Evolutionary conservation across 1,284 basidiomycete species (phyloP), one percentile per base, ranked within the genome.

Genomic region (Heliocybe sulcata): DNA sequence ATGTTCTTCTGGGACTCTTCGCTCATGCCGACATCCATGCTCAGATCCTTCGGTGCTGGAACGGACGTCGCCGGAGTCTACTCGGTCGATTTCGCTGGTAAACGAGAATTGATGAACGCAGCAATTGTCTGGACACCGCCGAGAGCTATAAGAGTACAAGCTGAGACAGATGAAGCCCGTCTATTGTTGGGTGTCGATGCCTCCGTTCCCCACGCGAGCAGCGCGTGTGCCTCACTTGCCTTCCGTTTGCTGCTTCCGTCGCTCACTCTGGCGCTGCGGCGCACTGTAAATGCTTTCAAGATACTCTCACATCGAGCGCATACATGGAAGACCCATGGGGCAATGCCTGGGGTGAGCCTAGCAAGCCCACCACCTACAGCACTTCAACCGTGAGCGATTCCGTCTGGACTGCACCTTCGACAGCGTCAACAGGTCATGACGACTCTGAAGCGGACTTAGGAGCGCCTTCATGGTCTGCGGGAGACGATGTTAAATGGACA

Each of bases 301-400:
- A 26, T 33, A 47, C 35, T 35, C 29, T 51, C 48, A 16, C n/a
- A 31, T 22, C 12, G 22, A 22, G 52, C 54, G 57, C 54, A 48
- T 51, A 53, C 20, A 84, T 84, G 82, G 82, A 85, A 58, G 80
- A 87, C 67, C 80, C 83, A 54, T 88, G 85, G 80, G 77, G 78
- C 48, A 83, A 83, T 67, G 78, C 80, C 55, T 85, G 82, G 82
- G 74, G 73, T 56, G 80, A 82, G 57, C 65, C 77, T 49, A 59
- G 72, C 16, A 72, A 74, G 51, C 52, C 52, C 25, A 11, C 26
- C 19, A 27, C 20, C 4, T 22, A 25, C 20, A 19, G 31, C 47
- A 23, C 53, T 45, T 52, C 54, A 55, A 14, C 47, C 42, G 11
- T 45, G 27, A 54, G 61, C 35, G 6, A 42, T 16, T 61, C 65